A percentile compares a stretch with the other conserved stretches of the same genome.
Conservation (phyloP, 73 alveolate species). For the Symbiodinium natans region DNA sequence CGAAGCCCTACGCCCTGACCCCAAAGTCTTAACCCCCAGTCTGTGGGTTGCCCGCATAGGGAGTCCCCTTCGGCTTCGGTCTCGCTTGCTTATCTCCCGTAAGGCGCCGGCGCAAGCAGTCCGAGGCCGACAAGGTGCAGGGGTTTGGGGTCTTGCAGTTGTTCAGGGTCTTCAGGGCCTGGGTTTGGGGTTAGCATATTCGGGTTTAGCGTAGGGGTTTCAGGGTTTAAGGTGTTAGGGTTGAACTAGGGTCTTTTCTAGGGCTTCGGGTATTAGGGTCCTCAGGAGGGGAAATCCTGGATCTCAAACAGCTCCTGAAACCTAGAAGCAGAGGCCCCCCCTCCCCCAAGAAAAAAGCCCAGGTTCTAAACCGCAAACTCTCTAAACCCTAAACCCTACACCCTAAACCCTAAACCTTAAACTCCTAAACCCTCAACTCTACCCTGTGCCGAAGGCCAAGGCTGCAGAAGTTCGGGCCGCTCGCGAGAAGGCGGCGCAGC, state of each 20-base stretch:
- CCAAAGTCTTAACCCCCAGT: too few species aligned
- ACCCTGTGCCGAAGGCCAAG: neutral
- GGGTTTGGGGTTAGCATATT: too few species aligned
- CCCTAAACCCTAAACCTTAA: neutral
- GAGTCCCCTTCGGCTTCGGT: too few species aligned
- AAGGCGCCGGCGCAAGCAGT: neutral
- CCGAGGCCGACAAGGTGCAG: neutral
- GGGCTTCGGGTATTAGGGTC: neutral
- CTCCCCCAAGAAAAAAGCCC: too few species aligned
- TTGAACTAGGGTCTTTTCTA: neutral
- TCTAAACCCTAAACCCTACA: too few species aligned
- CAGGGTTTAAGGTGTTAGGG: neutral
- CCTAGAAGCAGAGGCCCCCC: neutral
- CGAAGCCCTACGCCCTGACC: too few species aligned
- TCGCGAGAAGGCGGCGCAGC: neutral
- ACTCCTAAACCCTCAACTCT: neutral
- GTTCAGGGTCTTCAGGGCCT: neutral
- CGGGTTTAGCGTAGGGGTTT: too few species aligned
- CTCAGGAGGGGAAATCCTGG: too few species aligned
- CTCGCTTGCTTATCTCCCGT: too few species aligned
- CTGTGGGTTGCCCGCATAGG: too few species aligned
- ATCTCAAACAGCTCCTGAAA: too few species aligned
- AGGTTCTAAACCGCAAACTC: too few species aligned
- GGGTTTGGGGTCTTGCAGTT: neutral
- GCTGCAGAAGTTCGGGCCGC: neutral